Conservation (phyloP, 78 protist genomes). For the Dictyostelium citrinum region DNA sequence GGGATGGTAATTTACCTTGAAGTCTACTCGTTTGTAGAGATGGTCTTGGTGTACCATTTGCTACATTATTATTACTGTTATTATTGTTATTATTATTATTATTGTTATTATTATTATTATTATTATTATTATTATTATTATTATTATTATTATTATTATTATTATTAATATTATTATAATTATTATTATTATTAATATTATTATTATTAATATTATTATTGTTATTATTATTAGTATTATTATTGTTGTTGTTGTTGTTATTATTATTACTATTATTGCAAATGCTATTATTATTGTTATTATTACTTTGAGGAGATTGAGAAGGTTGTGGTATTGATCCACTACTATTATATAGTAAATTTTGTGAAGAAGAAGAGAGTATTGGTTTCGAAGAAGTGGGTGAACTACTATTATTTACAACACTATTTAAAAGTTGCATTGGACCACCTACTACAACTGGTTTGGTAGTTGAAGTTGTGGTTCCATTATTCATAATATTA, state of each 20-base stretch:
- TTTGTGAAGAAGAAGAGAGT: neutral
- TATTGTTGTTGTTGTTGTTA: neutral
- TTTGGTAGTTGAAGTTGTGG: constrained; percentile 11
- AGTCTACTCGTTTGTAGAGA: neutral
- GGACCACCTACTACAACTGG: constrained; percentile 41
- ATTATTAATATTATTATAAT: neutral
- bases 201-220: neutral
- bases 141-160: constrained; percentile 11
- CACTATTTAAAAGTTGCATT: neutral
- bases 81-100: neutral
- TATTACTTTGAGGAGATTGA: neutral
- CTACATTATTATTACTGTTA: neutral
- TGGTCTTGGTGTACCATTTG: neutral
- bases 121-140: neutral
- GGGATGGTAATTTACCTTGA: neutral
- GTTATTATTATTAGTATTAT: neutral
- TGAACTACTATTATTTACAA: neutral
- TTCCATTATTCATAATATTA: neutral
- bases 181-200: constrained; percentile 7
- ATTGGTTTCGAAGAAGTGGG: neutral
- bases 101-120: neutral
- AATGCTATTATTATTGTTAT: neutral
- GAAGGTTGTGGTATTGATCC: neutral
- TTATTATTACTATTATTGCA: neutral
- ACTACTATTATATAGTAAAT: neutral